Evolutionary conservation across 164 flowering plant genomes (phyloP).

Genomic region (grape (Vitis vinifera)): DNA sequence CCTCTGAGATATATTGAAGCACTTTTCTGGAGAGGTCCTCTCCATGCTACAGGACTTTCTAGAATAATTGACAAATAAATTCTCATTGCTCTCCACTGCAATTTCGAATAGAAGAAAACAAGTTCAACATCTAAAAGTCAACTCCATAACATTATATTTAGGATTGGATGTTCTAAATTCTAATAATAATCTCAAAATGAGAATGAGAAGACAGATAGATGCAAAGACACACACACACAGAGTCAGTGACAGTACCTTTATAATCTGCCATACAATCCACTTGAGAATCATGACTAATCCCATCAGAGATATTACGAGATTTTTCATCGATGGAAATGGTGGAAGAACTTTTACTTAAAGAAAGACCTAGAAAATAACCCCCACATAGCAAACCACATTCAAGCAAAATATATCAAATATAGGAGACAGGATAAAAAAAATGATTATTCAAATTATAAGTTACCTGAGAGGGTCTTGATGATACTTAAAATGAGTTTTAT

Average conservation of each 20-base stretch:
- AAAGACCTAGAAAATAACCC: constrained; percentile 48
- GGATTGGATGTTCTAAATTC: neutral
- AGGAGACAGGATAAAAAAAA: neutral
- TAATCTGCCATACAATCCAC: constrained; percentile 15
- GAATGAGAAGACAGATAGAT: constrained; percentile 1
- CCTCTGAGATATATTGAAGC: constrained; percentile 32
- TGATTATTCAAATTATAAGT: neutral
- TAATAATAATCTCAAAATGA: neutral
- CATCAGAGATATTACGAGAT: constrained; percentile 18
- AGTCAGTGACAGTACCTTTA: constrained; percentile 31
- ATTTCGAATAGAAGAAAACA: constrained; percentile 1
- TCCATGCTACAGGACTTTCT: constrained; percentile 26
- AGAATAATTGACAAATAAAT: constrained; percentile 31
- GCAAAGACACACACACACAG: neutral
- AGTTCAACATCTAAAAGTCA: neutral
- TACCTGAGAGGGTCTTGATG: constrained; percentile 90
- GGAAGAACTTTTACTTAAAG: constrained; percentile 38
- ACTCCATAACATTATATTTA: neutral
- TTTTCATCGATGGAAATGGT: constrained; percentile 22
- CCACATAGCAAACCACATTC: constrained; percentile 10
- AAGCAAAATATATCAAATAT: neutral
- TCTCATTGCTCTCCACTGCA: constrained; percentile 42
- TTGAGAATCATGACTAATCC: constrained; percentile 26
- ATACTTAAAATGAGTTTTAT: constrained; percentile 55
- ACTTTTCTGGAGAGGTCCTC: constrained; percentile 26